Evolutionary conservation across 495 filamentous ascomycete species (phyloP), one percentile per base, ranked within the genome.

Genomic region (Xylaria longipes): DNA sequence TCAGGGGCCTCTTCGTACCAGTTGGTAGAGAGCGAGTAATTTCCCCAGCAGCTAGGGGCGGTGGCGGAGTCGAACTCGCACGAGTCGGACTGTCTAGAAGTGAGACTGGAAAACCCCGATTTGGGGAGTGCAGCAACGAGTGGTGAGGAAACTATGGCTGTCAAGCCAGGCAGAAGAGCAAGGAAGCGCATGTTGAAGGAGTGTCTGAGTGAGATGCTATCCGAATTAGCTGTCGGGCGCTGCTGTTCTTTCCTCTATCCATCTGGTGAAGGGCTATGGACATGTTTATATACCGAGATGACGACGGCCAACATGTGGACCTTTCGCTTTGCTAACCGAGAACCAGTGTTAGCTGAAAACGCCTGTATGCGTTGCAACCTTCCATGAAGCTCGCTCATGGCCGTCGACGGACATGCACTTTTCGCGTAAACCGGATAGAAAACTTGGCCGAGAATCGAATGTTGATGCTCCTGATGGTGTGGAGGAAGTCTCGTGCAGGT

Each of bases 1-100:
- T 85, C 75, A 41, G 74, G 74, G 58, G 68, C 63, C 17, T 78
- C 74, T 8, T 78, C 72, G 22, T 78, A 78, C 72, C 73, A 77
- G 45, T 78, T 78, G 33, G 75, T 78, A 25, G 65, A 69, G 72
- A 78, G 65, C 52, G 73, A 76, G 62, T 75, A 72, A 37, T 78
- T 60, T 29, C 77, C 76, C 75, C 75, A 78, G 64, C 77, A 78
- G 39, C 57, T 64, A 33, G 71, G 74, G 50, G 63, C 64, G 25
- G 65, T 74, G 5, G 70, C 71, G 50, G 71, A 63, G 41, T 77
- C 54, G 35, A 75, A 77, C 39, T 77, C 65, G 64, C 73, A 77
- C 58, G 61, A 70, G 63, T 68, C 63, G 43, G 67, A 65, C 54
- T 77, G 71, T 9, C 45, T 70, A 9, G 39, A 46, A 43, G 20